These are phyloP conservation scores for Protomyces arabidopsidicola DNA, from an alignment of 1,139 yeast genomes.

Conservation along the genomic window DNA sequence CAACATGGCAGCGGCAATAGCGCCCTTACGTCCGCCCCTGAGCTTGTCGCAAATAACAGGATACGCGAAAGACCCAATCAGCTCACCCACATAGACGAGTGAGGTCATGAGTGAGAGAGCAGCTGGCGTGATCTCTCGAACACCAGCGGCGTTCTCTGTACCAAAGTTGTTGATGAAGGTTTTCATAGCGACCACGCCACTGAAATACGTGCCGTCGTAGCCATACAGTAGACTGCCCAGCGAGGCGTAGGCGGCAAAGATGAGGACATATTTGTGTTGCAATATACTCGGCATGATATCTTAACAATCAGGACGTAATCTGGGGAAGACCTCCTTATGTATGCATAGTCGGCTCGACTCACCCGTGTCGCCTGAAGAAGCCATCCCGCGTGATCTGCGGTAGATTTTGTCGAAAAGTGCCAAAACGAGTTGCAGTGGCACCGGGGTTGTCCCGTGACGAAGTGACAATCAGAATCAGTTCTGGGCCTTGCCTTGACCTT, in stretches of 20 bases:
- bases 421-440: too few species aligned
- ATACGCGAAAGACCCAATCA: slow-evolving; percentile 47
- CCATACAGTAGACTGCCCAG: slow-evolving; percentile 57
- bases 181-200: slow-evolving; percentile 56
- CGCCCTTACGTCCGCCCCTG: slow-evolving; percentile 35
- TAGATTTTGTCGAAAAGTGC: too few species aligned
- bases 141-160: slow-evolving; percentile 41
- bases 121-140: slow-evolving; percentile 47
- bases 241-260: slow-evolving; percentile 45
- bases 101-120: slow-evolving; percentile 58
- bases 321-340: too few species aligned
- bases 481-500: too few species aligned
- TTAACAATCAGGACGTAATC: neutral
- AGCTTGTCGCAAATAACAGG: slow-evolving; percentile 52
- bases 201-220: slow-evolving; percentile 52
- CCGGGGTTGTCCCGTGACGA: too few species aligned
- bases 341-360: too few species aligned
- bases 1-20: slow-evolving; percentile 19
- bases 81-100: slow-evolving; percentile 46
- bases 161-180: slow-evolving; percentile 40
- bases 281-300: neutral
- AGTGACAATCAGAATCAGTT: too few species aligned
- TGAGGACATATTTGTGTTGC: slow-evolving; percentile 19
- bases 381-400: too few species aligned
- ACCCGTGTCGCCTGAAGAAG: too few species aligned